Evolutionary conservation across 169 alveolate species (phyloP).

Genomic region (Theileria annulata): DNA sequence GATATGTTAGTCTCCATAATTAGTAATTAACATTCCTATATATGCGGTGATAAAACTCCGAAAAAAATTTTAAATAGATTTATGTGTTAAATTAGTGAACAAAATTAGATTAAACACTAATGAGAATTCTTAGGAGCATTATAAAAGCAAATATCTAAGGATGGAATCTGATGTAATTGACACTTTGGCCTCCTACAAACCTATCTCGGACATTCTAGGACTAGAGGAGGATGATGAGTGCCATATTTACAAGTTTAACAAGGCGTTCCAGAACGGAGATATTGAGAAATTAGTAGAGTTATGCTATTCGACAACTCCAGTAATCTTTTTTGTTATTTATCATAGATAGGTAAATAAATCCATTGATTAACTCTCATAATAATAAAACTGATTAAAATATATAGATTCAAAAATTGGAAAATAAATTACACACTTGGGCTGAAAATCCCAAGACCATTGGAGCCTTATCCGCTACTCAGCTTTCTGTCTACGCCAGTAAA

Average conservation of each 20-base stretch:
- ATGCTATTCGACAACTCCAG: conserved; percentile 63
- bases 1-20: conserved; percentile 37
- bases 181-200: conserved; percentile 56
- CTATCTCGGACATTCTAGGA: conserved; percentile 61
- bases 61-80: no score
- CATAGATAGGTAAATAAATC: background rate
- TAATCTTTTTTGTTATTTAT: background rate
- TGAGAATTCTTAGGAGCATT: conserved; percentile 29
- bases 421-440: conserved; percentile 93
- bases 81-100: background rate
- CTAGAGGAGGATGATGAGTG: conserved; percentile 47
- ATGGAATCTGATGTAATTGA: conserved; percentile 62
- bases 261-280: conserved; percentile 60
- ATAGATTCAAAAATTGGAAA: conserved; percentile 84
- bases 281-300: conserved; percentile 39
- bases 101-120: background rate
- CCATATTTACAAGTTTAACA: conserved; percentile 58
- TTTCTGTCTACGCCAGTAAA: conserved; percentile 88
- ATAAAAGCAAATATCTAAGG: conserved; percentile 31
- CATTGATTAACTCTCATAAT: background rate
- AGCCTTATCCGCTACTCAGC: conserved; percentile 92
- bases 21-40: background rate
- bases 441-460: conserved; percentile 93
- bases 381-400: background rate
- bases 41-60: background rate